These are phyloP conservation scores for Magnolia changhungtana DNA, from an alignment of 164 flowering plant species.

Conservation along the genomic window DNA sequence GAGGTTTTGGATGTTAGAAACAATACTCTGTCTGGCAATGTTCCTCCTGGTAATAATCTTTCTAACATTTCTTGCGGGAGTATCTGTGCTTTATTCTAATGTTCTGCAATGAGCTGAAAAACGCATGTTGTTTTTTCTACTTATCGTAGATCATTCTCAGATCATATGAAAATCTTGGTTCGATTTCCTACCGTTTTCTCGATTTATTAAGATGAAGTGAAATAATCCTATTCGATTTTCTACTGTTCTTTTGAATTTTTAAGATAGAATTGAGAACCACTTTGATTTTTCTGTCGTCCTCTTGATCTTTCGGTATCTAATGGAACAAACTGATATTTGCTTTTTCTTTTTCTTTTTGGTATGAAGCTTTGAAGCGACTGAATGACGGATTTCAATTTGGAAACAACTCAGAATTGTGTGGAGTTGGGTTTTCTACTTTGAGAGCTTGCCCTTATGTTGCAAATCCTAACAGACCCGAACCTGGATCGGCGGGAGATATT, in stretches of 20 bases:
- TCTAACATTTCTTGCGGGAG: background rate
- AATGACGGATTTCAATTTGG: constrained; percentile 57
- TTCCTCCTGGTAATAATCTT: constrained; percentile 58
- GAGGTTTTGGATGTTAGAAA: constrained; percentile 66
- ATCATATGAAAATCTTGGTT: too few relatives aligned
- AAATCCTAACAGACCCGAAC: constrained; percentile 11
- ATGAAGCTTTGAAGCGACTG: constrained; percentile 59
- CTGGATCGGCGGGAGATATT: constrained; percentile 27
- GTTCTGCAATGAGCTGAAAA: too few relatives aligned
- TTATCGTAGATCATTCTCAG: too few relatives aligned
- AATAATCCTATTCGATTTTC: background rate
- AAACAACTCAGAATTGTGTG: constrained; percentile 72
- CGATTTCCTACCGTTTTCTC: too few relatives aligned
- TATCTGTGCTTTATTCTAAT: background rate
- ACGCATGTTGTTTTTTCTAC: too few relatives aligned
- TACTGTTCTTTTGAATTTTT: too few relatives aligned
- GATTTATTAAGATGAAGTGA: too few relatives aligned
- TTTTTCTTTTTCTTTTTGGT: background rate
- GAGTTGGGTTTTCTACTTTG: constrained; percentile 52
- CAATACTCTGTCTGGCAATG: constrained; percentile 80
- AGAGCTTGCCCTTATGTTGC: constrained; percentile 34
- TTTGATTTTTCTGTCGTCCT: too few relatives aligned
- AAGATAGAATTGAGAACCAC: too few relatives aligned
- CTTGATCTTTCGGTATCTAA: background rate
- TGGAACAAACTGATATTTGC: background rate